Evolutionary conservation across 768 basidiomycete genomes (phyloP), one percentile per base, ranked within the genome.

Genomic region (Steccherinum ochraceum): DNA sequence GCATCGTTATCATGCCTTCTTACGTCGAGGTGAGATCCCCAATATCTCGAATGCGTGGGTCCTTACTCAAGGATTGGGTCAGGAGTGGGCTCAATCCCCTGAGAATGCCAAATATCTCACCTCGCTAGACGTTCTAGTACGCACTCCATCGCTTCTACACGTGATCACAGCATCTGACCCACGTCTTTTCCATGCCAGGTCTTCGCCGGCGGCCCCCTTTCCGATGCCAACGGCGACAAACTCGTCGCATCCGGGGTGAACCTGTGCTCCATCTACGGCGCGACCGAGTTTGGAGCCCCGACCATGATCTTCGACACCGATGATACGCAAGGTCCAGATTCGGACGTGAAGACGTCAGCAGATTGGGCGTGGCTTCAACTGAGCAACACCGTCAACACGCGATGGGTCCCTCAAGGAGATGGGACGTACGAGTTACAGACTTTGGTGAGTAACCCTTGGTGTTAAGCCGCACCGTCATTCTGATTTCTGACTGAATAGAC

Each of bases 291-390:
- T 1, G 58, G 58, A 13, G 46, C 48, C 2, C 21, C 50, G 23
- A 48, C 43, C 19, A n/a, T 43, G 16, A n/a, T 35, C 1, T 54
- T 51, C 46, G 49, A 54, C 39, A 23, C 20, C 13, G 44, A 49
- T 20, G 51, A 52, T 16, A 5, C 40, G 2, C 39, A 39, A 4
- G 35, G 35, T n/a, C 35, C n/a, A 39, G 44, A 49, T 20, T 45
- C 26, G 12, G 26, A 48, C 4, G 40, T 43, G 11, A 48, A 43
- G 44, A 54, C 52, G 4, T 21, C 16, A 3, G 47, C 25, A 2
- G 55, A 58, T 24, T 58, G 58, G 58, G 52, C 49, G n/a, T 58
- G 53, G 52, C 24, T 58, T 25, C 46, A 41, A 16, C 54, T 58
- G 46, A n/a, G 12, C 12, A 25, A 49, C 12, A 5, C 19, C 20